phyloP scores from a whole-genome alignment of 2,329 filamentous ascomycete genomes.

The Trichoderma oligosporum region DNA sequence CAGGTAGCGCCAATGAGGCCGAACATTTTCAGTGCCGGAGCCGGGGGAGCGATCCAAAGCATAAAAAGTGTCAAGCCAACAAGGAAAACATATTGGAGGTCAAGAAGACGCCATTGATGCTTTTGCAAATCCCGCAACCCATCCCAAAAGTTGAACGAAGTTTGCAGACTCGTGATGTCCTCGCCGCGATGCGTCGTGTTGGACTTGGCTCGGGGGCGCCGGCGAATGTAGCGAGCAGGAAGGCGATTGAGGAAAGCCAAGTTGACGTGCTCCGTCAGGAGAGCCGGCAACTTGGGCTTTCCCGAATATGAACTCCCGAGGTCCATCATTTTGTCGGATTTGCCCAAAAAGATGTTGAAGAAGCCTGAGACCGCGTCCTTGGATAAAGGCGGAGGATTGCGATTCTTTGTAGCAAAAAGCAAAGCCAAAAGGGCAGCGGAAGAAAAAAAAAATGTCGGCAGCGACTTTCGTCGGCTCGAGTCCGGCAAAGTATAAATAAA shows the following conservation, averaged over 20 bases:
- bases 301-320: slow-evolving; percentile 35
- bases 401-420: slow-evolving; percentile 8
- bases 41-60: slow-evolving; percentile 75
- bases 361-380: background rate
- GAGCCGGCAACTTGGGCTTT: slow-evolving; percentile 41
- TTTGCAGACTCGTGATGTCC: slow-evolving; percentile 72
- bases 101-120: slow-evolving; percentile 77
- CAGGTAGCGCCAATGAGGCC: slow-evolving; percentile 63
- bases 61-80: slow-evolving; percentile 75
- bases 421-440: slow-evolving; percentile 8
- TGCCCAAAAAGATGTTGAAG: slow-evolving; percentile 6
- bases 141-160: slow-evolving; percentile 75
- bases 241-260: slow-evolving; percentile 42
- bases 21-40: slow-evolving; percentile 72
- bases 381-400: slow-evolving; percentile 13
- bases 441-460: slow-evolving; percentile 22
- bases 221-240: slow-evolving; percentile 39
- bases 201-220: slow-evolving; percentile 38
- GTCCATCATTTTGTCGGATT: slow-evolving; percentile 36
- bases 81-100: slow-evolving; percentile 78
- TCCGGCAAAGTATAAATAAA: slow-evolving; percentile 16
- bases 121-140: slow-evolving; percentile 71
- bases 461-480: slow-evolving; percentile 13
- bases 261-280: slow-evolving; percentile 41
- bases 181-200: slow-evolving; percentile 39